Evolutionary conservation across 169 alveolate species (phyloP).

Genomic region (Eimeria tenella): DNA sequence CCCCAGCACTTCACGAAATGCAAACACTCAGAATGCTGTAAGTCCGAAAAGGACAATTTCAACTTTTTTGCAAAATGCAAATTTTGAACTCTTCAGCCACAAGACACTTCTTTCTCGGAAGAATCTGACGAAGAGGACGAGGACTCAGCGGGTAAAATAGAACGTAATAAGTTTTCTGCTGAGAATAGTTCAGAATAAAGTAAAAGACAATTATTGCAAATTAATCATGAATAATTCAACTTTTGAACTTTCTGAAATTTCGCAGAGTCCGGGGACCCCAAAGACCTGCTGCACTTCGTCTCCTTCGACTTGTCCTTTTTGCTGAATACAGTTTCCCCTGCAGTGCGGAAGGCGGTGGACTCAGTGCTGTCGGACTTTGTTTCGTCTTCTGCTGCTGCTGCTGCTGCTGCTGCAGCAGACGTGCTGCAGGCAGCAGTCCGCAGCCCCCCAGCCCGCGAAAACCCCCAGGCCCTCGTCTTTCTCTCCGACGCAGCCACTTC

Average conservation of each 20-base stretch:
- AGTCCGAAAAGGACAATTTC: neutral
- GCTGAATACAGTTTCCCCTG: neutral
- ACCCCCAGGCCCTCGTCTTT: neutral
- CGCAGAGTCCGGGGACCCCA: neutral
- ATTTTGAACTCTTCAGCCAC: neutral
- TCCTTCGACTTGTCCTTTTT: neutral
- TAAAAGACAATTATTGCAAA: no score
- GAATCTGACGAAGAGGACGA: no score
- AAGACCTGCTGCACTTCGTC: neutral
- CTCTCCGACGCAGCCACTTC: neutral
- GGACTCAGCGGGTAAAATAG: no score
- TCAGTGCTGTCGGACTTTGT: neutral
- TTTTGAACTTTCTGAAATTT: neutral
- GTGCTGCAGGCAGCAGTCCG: neutral
- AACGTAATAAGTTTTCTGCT: no score
- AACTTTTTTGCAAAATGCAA: neutral
- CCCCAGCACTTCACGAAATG: no score
- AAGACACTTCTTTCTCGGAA: no score
- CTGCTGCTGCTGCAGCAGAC: neutral
- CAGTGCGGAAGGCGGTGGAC: neutral
- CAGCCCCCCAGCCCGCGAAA: neutral
- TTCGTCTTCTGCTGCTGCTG: neutral
- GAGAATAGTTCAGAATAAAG: no score
- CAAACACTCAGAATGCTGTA: no score
- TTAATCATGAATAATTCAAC: no score